These are phyloP conservation scores for Mycena epipterygia DNA, from an alignment of 768 basidiomycete genomes.

Conservation along the genomic window DNA sequence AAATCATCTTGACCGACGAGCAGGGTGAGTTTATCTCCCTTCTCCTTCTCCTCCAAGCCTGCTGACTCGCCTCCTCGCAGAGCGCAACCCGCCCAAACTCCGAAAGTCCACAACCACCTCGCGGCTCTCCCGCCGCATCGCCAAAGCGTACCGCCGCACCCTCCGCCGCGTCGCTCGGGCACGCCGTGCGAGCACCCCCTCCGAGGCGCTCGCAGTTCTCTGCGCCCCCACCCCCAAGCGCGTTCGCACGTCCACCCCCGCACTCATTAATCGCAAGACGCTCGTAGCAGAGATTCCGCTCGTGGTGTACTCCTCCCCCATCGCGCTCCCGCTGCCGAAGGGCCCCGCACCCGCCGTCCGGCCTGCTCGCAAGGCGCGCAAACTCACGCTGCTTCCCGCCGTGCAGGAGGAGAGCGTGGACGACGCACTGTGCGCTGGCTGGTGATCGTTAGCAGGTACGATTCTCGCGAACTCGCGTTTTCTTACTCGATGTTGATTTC, in stretches of 20 bases:
- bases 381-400: neutral
- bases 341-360: slow-evolving; percentile 20
- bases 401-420: neutral
- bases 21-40: neutral
- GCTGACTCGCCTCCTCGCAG: neutral
- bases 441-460: too few species aligned
- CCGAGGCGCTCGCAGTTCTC: slow-evolving; percentile 4
- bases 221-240: slow-evolving; percentile 3
- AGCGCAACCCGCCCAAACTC: neutral
- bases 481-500: neutral
- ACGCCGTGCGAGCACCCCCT: neutral
- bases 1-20: neutral
- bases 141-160: slow-evolving; percentile 6
- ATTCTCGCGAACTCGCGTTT: too few species aligned
- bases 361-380: slow-evolving; percentile 16
- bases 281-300: neutral
- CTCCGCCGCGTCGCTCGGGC: slow-evolving; percentile 19
- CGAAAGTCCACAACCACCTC: neutral
- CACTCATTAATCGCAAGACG: slow-evolving; percentile 12
- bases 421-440: slow-evolving; percentile 14
- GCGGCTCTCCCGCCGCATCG: neutral
- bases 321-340: slow-evolving; percentile 19
- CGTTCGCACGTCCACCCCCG: neutral
- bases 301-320: slow-evolving; percentile 5
- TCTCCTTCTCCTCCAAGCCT: neutral